These are phyloP conservation scores for Fusarium paranaense DNA, from an alignment of 2,329 filamentous ascomycete genomes.

Conservation along the genomic window DNA sequence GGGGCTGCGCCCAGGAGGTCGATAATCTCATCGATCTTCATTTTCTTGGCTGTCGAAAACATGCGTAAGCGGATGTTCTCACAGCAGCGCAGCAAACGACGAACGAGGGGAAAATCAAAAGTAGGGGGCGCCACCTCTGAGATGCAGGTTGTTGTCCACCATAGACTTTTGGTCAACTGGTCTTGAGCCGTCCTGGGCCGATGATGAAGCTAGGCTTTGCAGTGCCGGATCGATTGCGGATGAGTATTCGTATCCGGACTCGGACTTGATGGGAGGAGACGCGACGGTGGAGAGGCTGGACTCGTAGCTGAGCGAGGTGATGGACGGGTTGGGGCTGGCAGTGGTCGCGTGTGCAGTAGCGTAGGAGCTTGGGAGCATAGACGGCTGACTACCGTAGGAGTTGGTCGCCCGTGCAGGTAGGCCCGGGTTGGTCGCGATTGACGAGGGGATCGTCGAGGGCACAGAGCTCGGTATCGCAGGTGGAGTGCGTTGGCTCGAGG, in stretches of 20 bases:
- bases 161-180: constrained; percentile 45
- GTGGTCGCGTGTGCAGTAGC: constrained; percentile 49
- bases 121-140: constrained; percentile 63
- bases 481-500: constrained; percentile 48
- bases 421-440: constrained; percentile 38
- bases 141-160: constrained; percentile 51
- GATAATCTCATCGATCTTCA: constrained; percentile 81
- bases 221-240: constrained; percentile 75
- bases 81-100: constrained; percentile 45
- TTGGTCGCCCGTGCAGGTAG: constrained; percentile 48
- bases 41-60: constrained; percentile 57
- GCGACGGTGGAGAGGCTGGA: constrained; percentile 48
- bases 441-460: constrained; percentile 38
- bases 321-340: constrained; percentile 48
- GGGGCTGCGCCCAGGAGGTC: constrained; percentile 69
- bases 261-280: constrained; percentile 50
- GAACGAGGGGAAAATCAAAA: constrained; percentile 49
- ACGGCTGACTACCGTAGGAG: constrained; percentile 60
- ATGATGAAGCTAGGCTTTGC: constrained; percentile 54
- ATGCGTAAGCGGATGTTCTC: constrained; percentile 48
- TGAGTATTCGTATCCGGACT: constrained; percentile 65
- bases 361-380: constrained; percentile 59
- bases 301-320: constrained; percentile 49
- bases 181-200: constrained; percentile 40
- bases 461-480: constrained; percentile 48